Evolutionary conservation across 208 protist genomes (phyloP).

Genomic region (Trypanosoma brucei): DNA sequence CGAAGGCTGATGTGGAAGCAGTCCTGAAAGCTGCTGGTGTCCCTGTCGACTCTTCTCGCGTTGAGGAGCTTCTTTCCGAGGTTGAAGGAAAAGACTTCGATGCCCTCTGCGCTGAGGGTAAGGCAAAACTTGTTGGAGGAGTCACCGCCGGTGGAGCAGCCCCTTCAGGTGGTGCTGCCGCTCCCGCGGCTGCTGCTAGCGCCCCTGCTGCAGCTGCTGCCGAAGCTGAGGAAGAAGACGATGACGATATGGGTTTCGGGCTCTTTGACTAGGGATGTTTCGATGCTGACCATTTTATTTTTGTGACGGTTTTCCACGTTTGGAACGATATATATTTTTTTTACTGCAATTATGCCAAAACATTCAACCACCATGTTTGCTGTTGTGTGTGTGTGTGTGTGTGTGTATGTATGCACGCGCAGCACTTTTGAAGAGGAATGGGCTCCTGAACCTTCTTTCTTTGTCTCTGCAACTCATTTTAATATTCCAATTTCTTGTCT

Average conservation of each 20-base stretch:
- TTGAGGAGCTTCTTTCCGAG: constrained; percentile 71
- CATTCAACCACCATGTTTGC: not conserved
- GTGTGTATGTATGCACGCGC: not conserved
- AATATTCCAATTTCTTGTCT: not conserved
- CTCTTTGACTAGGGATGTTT: constrained; percentile 76
- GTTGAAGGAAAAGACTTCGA: constrained; percentile 91
- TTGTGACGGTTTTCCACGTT: constrained; percentile 13
- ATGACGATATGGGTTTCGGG: constrained; percentile 89
- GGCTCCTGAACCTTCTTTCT: too few relatives aligned
- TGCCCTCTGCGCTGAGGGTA: constrained; percentile 79
- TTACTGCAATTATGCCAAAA: not conserved
- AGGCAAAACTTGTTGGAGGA: constrained; percentile 78
- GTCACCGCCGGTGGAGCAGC: constrained; percentile 17
- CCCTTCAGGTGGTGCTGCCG: constrained; percentile 35
- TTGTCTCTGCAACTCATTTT: too few relatives aligned
- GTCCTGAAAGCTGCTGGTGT: constrained; percentile 87
- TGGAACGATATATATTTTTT: constrained; percentile 10
- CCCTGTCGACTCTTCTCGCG: constrained; percentile 60
- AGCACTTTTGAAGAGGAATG: not conserved
- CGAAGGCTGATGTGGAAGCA: constrained; percentile 79
- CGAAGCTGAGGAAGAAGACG: constrained; percentile 68
- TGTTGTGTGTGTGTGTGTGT: not conserved
- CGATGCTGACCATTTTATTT: not conserved
- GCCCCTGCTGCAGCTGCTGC: constrained; percentile 48
- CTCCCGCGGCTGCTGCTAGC: constrained; percentile 38